phyloP scores from a whole-genome alignment of 805 yeast genomes.

The Sugiyamaella chiloensis region DNA sequence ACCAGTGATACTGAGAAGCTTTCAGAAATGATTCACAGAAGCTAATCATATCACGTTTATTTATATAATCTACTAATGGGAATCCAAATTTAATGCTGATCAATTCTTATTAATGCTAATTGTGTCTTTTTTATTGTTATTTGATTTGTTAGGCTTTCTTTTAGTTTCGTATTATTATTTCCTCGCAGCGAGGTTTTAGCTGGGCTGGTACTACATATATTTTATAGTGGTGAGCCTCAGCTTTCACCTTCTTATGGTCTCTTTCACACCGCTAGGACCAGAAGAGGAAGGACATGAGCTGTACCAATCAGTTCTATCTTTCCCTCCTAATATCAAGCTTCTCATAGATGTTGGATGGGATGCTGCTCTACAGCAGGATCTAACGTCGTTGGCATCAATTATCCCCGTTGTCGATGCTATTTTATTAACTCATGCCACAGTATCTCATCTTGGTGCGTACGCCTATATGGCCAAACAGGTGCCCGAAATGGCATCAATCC shows the following conservation, averaged over 20 bases:
- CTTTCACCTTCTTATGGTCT: slow-evolving; percentile 31
- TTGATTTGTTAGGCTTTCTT: no score
- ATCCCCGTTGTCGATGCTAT: slow-evolving; percentile 49
- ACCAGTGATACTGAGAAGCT: no score
- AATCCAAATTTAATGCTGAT: no score
- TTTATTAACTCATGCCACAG: slow-evolving; percentile 82
- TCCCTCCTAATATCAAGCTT: slow-evolving; percentile 32
- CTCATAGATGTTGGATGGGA: slow-evolving; percentile 43
- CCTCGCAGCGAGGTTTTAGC: no score
- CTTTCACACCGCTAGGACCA: slow-evolving; percentile 30
- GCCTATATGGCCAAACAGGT: slow-evolving; percentile 59
- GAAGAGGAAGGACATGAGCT: slow-evolving; percentile 4
- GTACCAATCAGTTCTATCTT: slow-evolving; percentile 33
- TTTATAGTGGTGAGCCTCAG: no score
- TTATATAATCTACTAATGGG: no score
- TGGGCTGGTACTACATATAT: no score
- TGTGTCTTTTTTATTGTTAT: no score
- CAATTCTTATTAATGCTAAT: no score
- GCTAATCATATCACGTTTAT: no score
- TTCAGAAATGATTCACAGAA: no score
- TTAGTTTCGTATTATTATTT: no score
- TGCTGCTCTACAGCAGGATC: slow-evolving; percentile 22
- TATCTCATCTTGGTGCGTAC: slow-evolving; percentile 76
- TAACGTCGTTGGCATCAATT: slow-evolving; percentile 12
- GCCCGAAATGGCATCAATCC: slow-evolving; percentile 56